These are phyloP conservation scores for Leucocoprinus sp. DNA, from an alignment of 768 basidiomycete species.

Conservation along the genomic window DNA sequence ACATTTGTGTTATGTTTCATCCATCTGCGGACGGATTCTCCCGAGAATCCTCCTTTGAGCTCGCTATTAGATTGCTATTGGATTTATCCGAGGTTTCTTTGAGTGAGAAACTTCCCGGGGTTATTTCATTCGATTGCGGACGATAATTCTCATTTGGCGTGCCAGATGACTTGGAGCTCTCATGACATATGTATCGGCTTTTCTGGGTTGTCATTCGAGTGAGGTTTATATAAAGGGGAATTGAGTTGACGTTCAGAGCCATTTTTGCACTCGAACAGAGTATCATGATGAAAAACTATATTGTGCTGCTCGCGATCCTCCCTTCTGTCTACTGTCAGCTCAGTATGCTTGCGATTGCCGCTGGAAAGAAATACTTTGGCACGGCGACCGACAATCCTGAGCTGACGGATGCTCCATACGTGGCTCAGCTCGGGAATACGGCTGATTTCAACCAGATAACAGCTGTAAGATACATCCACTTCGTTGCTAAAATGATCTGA, in stretches of 20 bases:
- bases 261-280: neutral
- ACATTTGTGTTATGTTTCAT: neutral
- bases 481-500: neutral
- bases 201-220: no score
- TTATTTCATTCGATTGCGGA: no score
- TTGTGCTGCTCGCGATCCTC: slow-evolving; percentile 6
- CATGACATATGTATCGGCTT: no score
- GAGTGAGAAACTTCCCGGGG: no score
- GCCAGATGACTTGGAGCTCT: slow-evolving; percentile 7
- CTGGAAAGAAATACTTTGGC: slow-evolving; percentile 43
- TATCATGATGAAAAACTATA: neutral
- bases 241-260: neutral
- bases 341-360: slow-evolving; percentile 35
- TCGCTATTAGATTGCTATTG: no score
- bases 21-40: neutral
- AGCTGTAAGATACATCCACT: slow-evolving; percentile 20
- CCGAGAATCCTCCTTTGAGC: neutral
- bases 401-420: slow-evolving; percentile 33
- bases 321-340: slow-evolving; percentile 34
- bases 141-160: slow-evolving; percentile 3
- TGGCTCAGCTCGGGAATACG: slow-evolving; percentile 28
- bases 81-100: no score
- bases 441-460: slow-evolving; percentile 37
- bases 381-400: slow-evolving; percentile 41
- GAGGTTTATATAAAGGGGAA: slow-evolving; percentile 1